Base-by-base conservation (phyloP, 1,139 yeast species). In the Hemisphaericaspora lyxosophila region DNA sequence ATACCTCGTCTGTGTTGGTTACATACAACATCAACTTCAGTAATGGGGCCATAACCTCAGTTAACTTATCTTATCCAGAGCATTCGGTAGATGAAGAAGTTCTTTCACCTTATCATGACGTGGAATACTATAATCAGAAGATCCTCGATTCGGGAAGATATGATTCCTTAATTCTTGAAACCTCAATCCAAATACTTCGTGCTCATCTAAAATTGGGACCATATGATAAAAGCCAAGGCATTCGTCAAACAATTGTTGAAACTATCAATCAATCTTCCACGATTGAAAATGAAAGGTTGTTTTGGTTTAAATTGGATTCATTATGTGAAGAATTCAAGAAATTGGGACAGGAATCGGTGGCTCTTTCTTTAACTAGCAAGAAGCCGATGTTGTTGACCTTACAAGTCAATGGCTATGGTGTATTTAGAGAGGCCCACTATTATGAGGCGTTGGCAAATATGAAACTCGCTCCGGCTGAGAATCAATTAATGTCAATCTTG, bases 271-370 rank as follows among this genome's bases (percentile, higher is more conserved):
- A 39, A n/a, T 34, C 47, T 18, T 32, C 47, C 2, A 41, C 30
- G 4, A 20, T 26, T 7, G 47, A 34, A 4, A 34, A 34, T 14
- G 32, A 39, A 19, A 36, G 34, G 31, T 31, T 31, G 7, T 42
- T 54, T 16, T 83, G 90, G 88, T 62, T 70, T 34, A 75, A 79
- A 45, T 72, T 85, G 39, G 78, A 76, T 41, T 68, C 82, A 3
- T 61, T 84, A 25, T 82, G 90, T 54, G 80, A 75, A 41, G 95
- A 87, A 50, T 70, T 85, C 40, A 74, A 72, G 43, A 80, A 74
- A 38, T 70, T 72, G 36, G 68, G 79, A 27, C 72, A 73, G 42
- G 92, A 85, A 51, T 71, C 82, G 4, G 46, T 63, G 26, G 37
- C 51, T 2, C 39, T 60, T 30, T 36, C 55, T 2, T 39, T 59